A percentile compares a stretch with the other conserved stretches of the same genome.
Conservation (phyloP, 164 flowering plant genomes). For the Magnolia changhungtana region DNA sequence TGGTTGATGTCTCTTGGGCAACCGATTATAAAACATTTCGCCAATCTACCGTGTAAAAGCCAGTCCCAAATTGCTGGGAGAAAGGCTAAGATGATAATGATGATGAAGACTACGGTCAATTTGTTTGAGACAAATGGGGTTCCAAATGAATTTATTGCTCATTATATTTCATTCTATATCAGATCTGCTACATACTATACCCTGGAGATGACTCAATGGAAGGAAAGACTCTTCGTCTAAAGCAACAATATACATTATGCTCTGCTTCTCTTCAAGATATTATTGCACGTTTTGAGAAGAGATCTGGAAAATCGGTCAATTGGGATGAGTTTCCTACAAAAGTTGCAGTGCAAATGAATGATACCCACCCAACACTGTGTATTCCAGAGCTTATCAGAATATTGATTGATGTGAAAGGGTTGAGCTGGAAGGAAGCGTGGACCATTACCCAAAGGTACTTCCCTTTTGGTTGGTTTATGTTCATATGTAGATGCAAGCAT, state of each 20-base stretch:
- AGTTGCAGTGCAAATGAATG: conserved; percentile 98
- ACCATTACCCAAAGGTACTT: conserved; percentile 72
- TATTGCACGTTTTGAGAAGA: conserved; percentile 75
- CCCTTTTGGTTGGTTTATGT: not conserved
- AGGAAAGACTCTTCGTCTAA: conserved; percentile 84
- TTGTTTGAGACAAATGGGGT: not conserved
- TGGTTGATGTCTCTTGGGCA: too few relatives aligned
- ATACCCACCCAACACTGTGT: conserved; percentile 98
- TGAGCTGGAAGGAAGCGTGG: conserved; percentile 89
- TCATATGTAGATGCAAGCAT: conserved; percentile 1
- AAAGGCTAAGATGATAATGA: not conserved
- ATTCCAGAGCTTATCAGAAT: conserved; percentile 93
- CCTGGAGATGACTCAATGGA: conserved; percentile 94
- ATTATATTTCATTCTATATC: conserved; percentile 13
- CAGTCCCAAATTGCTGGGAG: not conserved
- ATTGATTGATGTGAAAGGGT: conserved; percentile 74
- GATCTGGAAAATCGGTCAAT: conserved; percentile 56
- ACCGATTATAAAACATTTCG: not conserved
- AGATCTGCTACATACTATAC: conserved; percentile 84
- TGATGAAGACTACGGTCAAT: not conserved
- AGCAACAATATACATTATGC: conserved; percentile 92
- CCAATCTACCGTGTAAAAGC: not conserved
- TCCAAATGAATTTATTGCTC: not conserved
- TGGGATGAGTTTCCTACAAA: conserved; percentile 93
- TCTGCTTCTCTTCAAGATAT: conserved; percentile 98